Percentiles rank a stretch among this genome's conserved stretches.
Evolutionary conservation across 2,329 filamentous ascomycete species (phyloP).

Genomic region (Colletotrichum sp.): DNA sequence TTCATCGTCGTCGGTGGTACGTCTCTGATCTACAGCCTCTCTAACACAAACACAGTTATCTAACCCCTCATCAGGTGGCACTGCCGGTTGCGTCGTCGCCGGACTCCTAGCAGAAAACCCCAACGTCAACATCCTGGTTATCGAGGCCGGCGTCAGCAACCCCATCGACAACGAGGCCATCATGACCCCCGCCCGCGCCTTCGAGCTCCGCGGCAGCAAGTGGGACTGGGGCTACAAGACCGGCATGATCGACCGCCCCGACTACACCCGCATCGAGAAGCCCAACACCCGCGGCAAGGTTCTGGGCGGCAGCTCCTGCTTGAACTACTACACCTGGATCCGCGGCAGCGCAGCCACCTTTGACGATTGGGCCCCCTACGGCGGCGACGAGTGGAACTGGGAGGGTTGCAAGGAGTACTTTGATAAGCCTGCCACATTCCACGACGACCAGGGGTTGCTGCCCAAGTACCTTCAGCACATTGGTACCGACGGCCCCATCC

Average conservation of each 20-base stretch:
- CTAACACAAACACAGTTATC: not conserved
- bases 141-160: slow-evolving; percentile 55
- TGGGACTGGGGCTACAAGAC: slow-evolving; percentile 68
- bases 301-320: slow-evolving; percentile 61
- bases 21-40: not conserved
- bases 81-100: slow-evolving; percentile 40
- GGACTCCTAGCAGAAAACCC: slow-evolving; percentile 38
- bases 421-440: slow-evolving; percentile 55
- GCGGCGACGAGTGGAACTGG: slow-evolving; percentile 72
- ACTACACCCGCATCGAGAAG: slow-evolving; percentile 67
- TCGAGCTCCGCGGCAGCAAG: slow-evolving; percentile 58
- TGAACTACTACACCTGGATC: slow-evolving; percentile 71
- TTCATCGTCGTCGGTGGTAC: slow-evolving; percentile 40
- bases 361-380: slow-evolving; percentile 74
- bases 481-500: slow-evolving; percentile 55
- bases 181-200: slow-evolving; percentile 56
- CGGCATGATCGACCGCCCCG: slow-evolving; percentile 61
- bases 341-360: slow-evolving; percentile 63
- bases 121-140: slow-evolving; percentile 45
- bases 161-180: slow-evolving; percentile 55
- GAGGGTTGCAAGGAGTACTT: slow-evolving; percentile 55
- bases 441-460: slow-evolving; percentile 56
- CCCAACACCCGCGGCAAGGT: slow-evolving; percentile 66
- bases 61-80: slow-evolving; percentile 32
- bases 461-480: slow-evolving; percentile 52